Percentiles rank a stretch among this genome's conserved stretches.
Conservation (phyloP, 805 yeast genomes). For the Wickerhamomyces bisporus region DNA sequence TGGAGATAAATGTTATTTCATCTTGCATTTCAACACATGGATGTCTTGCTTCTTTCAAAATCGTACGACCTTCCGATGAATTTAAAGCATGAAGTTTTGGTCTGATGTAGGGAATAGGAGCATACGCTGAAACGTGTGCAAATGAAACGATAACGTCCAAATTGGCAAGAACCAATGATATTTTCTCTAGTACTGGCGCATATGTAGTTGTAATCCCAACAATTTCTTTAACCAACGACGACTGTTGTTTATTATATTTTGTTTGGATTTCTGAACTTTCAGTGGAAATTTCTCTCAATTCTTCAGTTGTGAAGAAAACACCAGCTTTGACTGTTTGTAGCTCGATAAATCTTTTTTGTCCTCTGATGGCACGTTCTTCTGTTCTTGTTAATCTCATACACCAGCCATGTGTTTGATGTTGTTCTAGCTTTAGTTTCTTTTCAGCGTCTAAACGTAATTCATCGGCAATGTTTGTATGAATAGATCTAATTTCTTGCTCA, state of each 20-base stretch:
- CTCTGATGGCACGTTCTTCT: conserved; percentile 78
- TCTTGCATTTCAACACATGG: conserved; percentile 94
- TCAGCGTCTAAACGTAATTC: conserved; percentile 79
- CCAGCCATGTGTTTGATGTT: conserved; percentile 89
- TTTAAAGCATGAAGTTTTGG: conserved; percentile 64
- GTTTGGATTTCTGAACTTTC: conserved; percentile 54
- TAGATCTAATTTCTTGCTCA: conserved; percentile 47
- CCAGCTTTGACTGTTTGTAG: conserved; percentile 94
- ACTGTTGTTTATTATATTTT: conserved; percentile 71
- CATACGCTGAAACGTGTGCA: conserved; percentile 78
- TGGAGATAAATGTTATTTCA: conserved; percentile 83
- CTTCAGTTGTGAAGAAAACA: conserved; percentile 77
- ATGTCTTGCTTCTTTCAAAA: conserved; percentile 77
- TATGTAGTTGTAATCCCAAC: conserved; percentile 78
- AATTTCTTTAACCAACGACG: conserved; percentile 76
- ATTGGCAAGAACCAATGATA: conserved; percentile 61
- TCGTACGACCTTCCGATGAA: conserved; percentile 38
- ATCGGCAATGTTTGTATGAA: conserved; percentile 63
- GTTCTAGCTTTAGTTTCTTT: conserved; percentile 84
- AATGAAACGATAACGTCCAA: conserved; percentile 82
- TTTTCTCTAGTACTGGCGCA: conserved; percentile 65
- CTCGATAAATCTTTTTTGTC: conserved; percentile 56
- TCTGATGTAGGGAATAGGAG: conserved; percentile 74
- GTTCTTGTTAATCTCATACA: conserved; percentile 88
- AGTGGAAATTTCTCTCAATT: conserved; percentile 53